Percentiles rank a stretch among this genome's conserved stretches.
Conservation (phyloP, 805 yeast species). For the Huiozyma naganishii region DNA sequence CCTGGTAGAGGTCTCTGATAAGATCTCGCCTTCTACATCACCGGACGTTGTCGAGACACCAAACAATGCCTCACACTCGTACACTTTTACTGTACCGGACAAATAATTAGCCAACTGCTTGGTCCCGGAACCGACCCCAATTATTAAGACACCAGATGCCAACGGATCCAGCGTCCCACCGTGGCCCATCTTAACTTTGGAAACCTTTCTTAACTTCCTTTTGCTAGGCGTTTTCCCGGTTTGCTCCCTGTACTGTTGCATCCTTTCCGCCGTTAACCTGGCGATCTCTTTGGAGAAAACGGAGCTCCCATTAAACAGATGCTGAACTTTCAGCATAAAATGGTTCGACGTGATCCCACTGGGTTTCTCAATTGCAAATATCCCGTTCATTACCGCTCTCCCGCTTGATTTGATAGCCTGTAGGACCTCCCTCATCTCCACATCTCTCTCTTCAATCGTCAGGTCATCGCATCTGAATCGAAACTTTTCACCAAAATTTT, state of each 20-base stretch:
- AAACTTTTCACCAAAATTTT: neutral
- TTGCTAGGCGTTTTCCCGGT: constrained; percentile 39
- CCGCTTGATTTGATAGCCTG: no score
- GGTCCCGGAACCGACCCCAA: constrained; percentile 91
- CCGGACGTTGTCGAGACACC: constrained; percentile 93
- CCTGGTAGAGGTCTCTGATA: constrained; percentile 44
- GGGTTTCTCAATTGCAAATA: constrained; percentile 88
- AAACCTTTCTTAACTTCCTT: constrained; percentile 38
- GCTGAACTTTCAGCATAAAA: constrained; percentile 57
- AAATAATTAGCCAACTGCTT: constrained; percentile 65
- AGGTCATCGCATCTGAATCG: neutral
- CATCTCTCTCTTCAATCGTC: neutral
- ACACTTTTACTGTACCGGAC: constrained; percentile 64
- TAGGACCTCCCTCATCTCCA: no score
- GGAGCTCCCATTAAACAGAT: constrained; percentile 46
- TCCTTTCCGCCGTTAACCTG: constrained; percentile 37
- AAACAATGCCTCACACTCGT: constrained; percentile 73
- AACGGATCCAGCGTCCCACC: constrained; percentile 96
- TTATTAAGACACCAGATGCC: constrained; percentile 87
- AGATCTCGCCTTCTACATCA: constrained; percentile 77
- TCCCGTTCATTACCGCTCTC: constrained; percentile 58
- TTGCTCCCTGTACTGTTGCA: constrained; percentile 29
- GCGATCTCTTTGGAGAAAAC: constrained; percentile 46
- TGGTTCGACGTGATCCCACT: constrained; percentile 73
- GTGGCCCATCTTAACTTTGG: constrained; percentile 84